Percentiles rank a stretch among this genome's conserved stretches.
These are phyloP conservation scores for Xylariomycetidae sp. DNA, from an alignment of 2,329 filamentous ascomycete species.

Conservation along the genomic window DNA sequence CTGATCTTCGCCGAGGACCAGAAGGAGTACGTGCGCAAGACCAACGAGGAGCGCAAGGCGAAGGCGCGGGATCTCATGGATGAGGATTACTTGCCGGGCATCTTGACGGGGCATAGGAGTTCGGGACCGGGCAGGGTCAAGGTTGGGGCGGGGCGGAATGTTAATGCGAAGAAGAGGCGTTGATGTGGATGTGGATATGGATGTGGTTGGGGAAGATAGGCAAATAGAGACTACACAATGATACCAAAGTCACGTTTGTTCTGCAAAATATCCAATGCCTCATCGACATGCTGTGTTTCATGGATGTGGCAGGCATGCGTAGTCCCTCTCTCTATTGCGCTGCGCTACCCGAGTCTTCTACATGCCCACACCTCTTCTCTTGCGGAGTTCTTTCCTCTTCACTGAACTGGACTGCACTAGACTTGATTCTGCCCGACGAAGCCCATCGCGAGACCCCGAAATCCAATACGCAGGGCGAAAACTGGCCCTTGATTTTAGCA, in stretches of 20 bases:
- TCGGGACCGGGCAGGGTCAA: slow-evolving; percentile 58
- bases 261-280: too few species aligned
- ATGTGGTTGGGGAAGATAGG: too few species aligned
- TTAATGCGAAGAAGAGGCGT: slow-evolving; percentile 68
- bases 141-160: slow-evolving; percentile 77
- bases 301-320: too few species aligned
- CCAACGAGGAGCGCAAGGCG: slow-evolving; percentile 56
- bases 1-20: slow-evolving; percentile 91
- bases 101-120: slow-evolving; percentile 73
- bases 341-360: too few species aligned
- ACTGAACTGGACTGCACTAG: too few species aligned
- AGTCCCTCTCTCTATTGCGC: too few species aligned
- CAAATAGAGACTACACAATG: slow-evolving; percentile 6
- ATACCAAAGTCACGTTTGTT: too few species aligned
- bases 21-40: slow-evolving; percentile 74
- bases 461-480: neutral
- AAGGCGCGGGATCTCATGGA: slow-evolving; percentile 87
- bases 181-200: neutral
- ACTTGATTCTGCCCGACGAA: neutral
- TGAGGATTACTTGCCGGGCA: slow-evolving; percentile 80
- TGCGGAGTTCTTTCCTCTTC: neutral
- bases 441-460: neutral
- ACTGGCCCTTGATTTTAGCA: neutral
- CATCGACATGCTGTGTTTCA: too few species aligned
- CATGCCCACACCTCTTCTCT: too few species aligned